Evolutionary conservation across 148 eudicot genomes (phyloP), one percentile per base, ranked within the genome.

Genomic region (Gaultheria prostrata): DNA sequence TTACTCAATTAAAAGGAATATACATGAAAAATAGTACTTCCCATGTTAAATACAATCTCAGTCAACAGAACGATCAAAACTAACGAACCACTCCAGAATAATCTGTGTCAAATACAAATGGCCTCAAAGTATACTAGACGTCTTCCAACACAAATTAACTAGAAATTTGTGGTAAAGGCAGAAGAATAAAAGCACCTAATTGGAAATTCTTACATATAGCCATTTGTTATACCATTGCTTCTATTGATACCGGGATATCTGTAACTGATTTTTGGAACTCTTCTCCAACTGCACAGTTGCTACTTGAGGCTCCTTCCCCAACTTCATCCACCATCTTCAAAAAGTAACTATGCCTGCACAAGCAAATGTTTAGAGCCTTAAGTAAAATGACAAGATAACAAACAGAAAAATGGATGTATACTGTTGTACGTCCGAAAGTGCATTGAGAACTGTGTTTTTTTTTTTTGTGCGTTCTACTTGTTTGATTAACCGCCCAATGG

Each of bases 341-440:
- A 82, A 96, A 96, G 89, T 92, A 96, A 71, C 91, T 90, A 74
- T 96, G 95, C 98, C 98, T 93, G 88, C 69, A 85, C 57, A 74
- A 74, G 63, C 26, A 59, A 35, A 74, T 43, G 24, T n/a, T 56
- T 26, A 80, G 24, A 70, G 73, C 69, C 67, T 51, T 18, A 0
- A 61, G 7, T 30, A 78, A 46, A 39, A 67, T 17, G 6, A 43
- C 2, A 69, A n/a, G 13, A 48, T 15, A 69, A 14, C 21, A 7
- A 77, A 21, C 15, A 15, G 15, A 28, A 39, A 39, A 24, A 35
- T 11, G 54, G 51, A 35, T 61, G 3, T 32, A 20, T 85, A 92
- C 98, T 98, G 94, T 87, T 98, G 85, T 70, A 90, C 90, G 77
- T 94, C 98, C 65, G 94, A 35, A 2, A 35, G 39, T 3, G 39